Conservation (phyloP, 1,284 basidiomycete genomes). For the Anthracocystis walkeri region DNA sequence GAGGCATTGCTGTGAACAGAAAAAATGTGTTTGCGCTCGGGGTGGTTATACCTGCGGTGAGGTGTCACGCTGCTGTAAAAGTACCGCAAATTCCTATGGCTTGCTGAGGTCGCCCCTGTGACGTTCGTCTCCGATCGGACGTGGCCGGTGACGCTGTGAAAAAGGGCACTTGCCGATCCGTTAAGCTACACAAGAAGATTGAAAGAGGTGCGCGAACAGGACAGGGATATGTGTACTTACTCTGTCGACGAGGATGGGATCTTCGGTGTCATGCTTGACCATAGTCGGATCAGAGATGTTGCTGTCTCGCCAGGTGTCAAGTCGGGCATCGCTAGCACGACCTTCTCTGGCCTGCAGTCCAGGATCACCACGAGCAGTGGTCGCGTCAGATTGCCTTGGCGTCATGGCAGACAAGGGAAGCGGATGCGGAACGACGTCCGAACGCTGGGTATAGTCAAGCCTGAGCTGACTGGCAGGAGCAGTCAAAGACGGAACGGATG, state of each 20-base stretch:
- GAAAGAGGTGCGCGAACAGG: not conserved
- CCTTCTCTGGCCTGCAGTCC: not conserved
- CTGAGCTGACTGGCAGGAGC: too few species aligned
- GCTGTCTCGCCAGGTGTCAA: not conserved
- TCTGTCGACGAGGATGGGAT: not conserved
- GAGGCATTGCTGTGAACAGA: too few species aligned
- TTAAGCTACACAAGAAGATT: not conserved
- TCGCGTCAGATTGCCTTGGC: constrained; percentile 7
- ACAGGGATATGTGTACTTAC: not conserved
- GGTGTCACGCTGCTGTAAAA: too few species aligned
- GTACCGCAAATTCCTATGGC: not conserved
- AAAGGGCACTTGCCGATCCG: not conserved
- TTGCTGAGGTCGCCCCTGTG: not conserved
- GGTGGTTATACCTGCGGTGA: not conserved
- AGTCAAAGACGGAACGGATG: not conserved
- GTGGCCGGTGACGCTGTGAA: constrained; percentile 12
- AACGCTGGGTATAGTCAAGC: too few species aligned
- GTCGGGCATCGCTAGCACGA: not conserved
- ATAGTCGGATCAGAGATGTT: not conserved
- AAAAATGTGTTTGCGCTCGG: too few species aligned
- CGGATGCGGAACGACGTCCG: not conserved
- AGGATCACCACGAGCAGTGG: not conserved
- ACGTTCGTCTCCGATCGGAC: constrained; percentile 34
- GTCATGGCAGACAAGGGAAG: not conserved
- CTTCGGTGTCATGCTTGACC: not conserved